Conservation (phyloP, 2,329 filamentous ascomycete genomes). For the Proliferodiscus dingleyae region DNA sequence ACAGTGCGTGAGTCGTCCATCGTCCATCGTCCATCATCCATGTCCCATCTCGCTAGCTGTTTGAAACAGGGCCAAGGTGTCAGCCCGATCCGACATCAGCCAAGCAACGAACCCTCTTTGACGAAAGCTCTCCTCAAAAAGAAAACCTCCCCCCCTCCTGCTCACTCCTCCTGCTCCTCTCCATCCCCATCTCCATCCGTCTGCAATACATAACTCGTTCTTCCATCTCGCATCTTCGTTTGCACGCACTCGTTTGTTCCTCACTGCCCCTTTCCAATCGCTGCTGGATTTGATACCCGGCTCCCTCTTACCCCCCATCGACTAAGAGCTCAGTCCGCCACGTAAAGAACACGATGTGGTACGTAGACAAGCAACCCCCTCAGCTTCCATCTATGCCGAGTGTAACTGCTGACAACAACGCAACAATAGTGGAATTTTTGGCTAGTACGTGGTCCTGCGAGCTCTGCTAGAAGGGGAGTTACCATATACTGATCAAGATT, state of each 20-base stretch:
- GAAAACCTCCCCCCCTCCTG: too few relatives aligned
- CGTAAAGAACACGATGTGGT: conserved; percentile 12
- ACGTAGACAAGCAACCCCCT: conserved; percentile 10
- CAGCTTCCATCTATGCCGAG: neutral
- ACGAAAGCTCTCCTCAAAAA: too few relatives aligned
- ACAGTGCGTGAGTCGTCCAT: too few relatives aligned
- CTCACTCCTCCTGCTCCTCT: too few relatives aligned
- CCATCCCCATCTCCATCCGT: neutral
- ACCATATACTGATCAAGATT: too few relatives aligned
- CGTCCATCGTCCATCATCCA: too few relatives aligned
- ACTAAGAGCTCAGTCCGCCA: neutral
- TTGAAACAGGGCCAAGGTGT: neutral
- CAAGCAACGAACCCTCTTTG: too few relatives aligned
- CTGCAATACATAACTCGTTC: too few relatives aligned
- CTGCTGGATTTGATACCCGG: neutral
- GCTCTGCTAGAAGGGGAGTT: neutral
- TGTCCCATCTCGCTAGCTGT: too few relatives aligned
- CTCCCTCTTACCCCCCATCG: conserved; percentile 1
- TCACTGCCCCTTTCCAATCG: neutral
- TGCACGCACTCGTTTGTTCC: conserved; percentile 1
- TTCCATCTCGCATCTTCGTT: too few relatives aligned
- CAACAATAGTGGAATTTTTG: conserved; percentile 14
- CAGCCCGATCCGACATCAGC: neutral
- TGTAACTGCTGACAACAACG: conserved; percentile 2
- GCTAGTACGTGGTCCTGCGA: conserved; percentile 9